Percentiles rank a stretch among this genome's conserved stretches.
Conservation (phyloP, 1,284 basidiomycete genomes). For the Ceratobasidium sp. region DNA sequence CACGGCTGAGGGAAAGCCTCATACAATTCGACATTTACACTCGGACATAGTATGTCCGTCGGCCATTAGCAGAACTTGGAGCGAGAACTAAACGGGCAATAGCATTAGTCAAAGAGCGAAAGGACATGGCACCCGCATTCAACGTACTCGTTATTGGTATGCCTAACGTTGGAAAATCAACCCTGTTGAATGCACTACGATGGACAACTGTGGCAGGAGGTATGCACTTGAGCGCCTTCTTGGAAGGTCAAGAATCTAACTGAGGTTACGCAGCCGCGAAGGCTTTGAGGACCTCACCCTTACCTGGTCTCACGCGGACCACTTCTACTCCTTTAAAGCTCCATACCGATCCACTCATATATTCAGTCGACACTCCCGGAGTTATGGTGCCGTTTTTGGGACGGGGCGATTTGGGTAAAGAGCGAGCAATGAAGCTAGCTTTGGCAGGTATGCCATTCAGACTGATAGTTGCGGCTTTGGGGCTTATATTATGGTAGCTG, state of each 20-base stretch:
- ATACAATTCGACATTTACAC: slow-evolving; percentile 61
- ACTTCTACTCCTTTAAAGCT: slow-evolving; percentile 88
- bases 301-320: slow-evolving; percentile 89
- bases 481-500: slow-evolving; percentile 68
- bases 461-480: not conserved
- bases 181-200: slow-evolving; percentile 91
- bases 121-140: slow-evolving; percentile 74
- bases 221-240: slow-evolving; percentile 60
- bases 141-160: slow-evolving; percentile 95
- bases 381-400: slow-evolving; percentile 99
- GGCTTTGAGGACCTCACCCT: slow-evolving; percentile 89
- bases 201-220: slow-evolving; percentile 90
- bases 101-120: slow-evolving; percentile 80
- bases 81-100: slow-evolving; percentile 40
- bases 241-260: slow-evolving; percentile 36
- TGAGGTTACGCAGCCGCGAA: slow-evolving; percentile 69
- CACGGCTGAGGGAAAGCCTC: slow-evolving; percentile 62
- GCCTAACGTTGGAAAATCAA: slow-evolving; percentile 99
- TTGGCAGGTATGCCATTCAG: slow-evolving; percentile 77
- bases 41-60: slow-evolving; percentile 50
- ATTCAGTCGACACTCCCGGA: slow-evolving; percentile 96
- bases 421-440: slow-evolving; percentile 93
- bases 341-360: slow-evolving; percentile 83
- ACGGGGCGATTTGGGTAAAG: slow-evolving; percentile 83
- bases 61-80: slow-evolving; percentile 28